Evolutionary conservation across 2,329 filamentous ascomycete species (phyloP).

Genomic region (Talaromyces piceae): DNA sequence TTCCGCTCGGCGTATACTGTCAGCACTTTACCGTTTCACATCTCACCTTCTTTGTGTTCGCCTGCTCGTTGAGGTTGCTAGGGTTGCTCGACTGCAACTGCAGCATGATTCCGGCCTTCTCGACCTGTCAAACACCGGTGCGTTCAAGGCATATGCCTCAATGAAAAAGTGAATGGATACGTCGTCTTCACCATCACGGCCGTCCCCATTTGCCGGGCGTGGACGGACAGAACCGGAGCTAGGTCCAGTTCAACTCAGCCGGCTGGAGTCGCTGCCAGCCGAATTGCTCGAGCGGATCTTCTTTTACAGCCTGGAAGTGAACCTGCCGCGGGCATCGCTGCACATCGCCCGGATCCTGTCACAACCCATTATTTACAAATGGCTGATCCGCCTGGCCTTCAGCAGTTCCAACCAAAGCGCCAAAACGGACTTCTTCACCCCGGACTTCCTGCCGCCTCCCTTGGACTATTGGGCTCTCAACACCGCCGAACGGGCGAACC

Average conservation of each 20-base stretch:
- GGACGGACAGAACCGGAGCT: background rate
- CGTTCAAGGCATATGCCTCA: background rate
- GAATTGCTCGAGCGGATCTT: constrained; percentile 48
- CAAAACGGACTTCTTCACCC: constrained; percentile 25
- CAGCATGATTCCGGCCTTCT: constrained; percentile 8
- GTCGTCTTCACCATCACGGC: background rate
- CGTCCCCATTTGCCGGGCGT: background rate
- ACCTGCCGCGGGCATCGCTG: constrained; percentile 38
- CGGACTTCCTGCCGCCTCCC: constrained; percentile 32
- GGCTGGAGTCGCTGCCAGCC: constrained; percentile 39
- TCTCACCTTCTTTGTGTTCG: background rate
- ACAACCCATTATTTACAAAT: constrained; percentile 34
- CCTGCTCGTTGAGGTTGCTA: background rate
- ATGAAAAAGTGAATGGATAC: constrained; percentile 4
- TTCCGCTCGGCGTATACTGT: too few species aligned
- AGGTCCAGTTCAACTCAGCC: constrained; percentile 13
- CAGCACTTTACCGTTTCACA: background rate
- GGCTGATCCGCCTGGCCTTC: constrained; percentile 37
- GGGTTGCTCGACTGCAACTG: background rate
- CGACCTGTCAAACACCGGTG: background rate
- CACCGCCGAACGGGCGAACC: constrained; percentile 19
- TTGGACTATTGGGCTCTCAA: constrained; percentile 27
- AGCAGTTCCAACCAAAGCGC: constrained; percentile 30
- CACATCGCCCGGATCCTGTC: constrained; percentile 35
- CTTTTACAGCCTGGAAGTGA: constrained; percentile 41